A percentile compares a stretch with the other conserved stretches of the same genome.
These are phyloP conservation scores for Cystofilobasidium ferigula DNA, from an alignment of 768 basidiomycete species.

Conservation along the genomic window DNA sequence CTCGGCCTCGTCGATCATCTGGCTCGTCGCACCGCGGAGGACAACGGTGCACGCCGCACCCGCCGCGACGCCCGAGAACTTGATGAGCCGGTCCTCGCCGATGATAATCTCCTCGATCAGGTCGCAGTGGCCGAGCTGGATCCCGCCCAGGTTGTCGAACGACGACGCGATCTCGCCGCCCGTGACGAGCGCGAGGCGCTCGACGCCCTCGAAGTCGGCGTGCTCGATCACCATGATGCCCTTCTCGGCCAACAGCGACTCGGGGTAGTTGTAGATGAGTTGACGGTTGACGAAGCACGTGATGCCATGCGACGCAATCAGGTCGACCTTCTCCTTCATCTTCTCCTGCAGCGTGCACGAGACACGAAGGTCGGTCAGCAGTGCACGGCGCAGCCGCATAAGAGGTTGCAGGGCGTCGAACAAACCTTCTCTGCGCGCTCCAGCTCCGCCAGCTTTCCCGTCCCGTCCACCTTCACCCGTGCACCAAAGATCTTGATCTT, in stretches of 20 bases:
- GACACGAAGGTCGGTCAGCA: slow-evolving; percentile 1
- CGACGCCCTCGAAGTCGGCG: slow-evolving; percentile 97
- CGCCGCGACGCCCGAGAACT: slow-evolving; percentile 97
- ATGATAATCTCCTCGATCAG: slow-evolving; percentile 98
- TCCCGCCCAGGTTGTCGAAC: slow-evolving; percentile 82
- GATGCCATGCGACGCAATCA: slow-evolving; percentile 87
- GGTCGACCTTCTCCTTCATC: slow-evolving; percentile 96
- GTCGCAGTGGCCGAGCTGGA: slow-evolving; percentile 86
- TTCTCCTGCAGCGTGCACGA: slow-evolving; percentile 92
- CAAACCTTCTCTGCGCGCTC: slow-evolving; percentile 81
- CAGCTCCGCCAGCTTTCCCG: slow-evolving; percentile 92
- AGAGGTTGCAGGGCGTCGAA: neutral
- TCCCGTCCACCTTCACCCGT: slow-evolving; percentile 85
- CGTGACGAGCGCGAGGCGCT: slow-evolving; percentile 85
- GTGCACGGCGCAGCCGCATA: neutral
- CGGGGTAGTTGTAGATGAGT: slow-evolving; percentile 98
- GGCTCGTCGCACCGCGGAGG: slow-evolving; percentile 87
- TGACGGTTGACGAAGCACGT: slow-evolving; percentile 97
- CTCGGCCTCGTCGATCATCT: slow-evolving; percentile 99
- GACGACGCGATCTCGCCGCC: slow-evolving; percentile 96
- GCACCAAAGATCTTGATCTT: slow-evolving; percentile 99
- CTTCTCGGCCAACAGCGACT: slow-evolving; percentile 82
- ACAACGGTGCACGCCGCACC: slow-evolving; percentile 98
- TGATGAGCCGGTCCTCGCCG: slow-evolving; percentile 98
- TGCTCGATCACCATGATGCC: slow-evolving; percentile 96